A percentile compares a stretch with the other conserved stretches of the same genome.
Evolutionary conservation across 75 land plant genomes (phyloP).

Genomic region (Cryptomeria japonica): DNA sequence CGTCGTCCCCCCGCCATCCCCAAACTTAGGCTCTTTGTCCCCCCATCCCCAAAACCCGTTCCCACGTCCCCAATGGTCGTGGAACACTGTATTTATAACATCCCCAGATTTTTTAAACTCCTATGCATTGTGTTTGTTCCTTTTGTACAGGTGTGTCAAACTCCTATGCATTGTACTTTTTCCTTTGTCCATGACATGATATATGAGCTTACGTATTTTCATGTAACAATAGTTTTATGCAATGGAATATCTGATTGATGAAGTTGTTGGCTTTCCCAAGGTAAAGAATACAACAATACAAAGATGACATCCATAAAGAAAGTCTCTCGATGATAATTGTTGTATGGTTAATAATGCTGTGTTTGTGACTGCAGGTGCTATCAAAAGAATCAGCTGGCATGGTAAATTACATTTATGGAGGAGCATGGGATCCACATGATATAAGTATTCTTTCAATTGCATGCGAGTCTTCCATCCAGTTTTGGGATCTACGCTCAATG

Average conservation of each 20-base stretch:
- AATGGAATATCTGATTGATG: not conserved
- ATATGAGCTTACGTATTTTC: not conserved
- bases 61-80: too few relatives aligned
- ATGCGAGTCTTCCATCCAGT: constrained; percentile 75
- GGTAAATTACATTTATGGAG: constrained; percentile 75
- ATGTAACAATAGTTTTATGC: not conserved
- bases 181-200: not conserved
- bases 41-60: too few relatives aligned
- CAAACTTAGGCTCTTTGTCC: too few relatives aligned
- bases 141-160: not conserved
- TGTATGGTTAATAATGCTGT: not conserved
- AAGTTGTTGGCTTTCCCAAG: not conserved
- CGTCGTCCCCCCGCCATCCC: too few relatives aligned
- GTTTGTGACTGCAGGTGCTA: constrained; percentile 48
- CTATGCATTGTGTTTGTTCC: not conserved
- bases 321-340: not conserved
- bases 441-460: constrained; percentile 64
- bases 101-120: not conserved
- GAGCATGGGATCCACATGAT: constrained; percentile 99
- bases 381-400: constrained; percentile 66
- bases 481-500: constrained; percentile 94
- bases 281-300: not conserved
- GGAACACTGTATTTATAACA: too few relatives aligned
- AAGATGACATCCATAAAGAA: not conserved
- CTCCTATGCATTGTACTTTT: not conserved